Conservation (phyloP, 805 yeast species). For the Sugiyamaella floridensis region DNA sequence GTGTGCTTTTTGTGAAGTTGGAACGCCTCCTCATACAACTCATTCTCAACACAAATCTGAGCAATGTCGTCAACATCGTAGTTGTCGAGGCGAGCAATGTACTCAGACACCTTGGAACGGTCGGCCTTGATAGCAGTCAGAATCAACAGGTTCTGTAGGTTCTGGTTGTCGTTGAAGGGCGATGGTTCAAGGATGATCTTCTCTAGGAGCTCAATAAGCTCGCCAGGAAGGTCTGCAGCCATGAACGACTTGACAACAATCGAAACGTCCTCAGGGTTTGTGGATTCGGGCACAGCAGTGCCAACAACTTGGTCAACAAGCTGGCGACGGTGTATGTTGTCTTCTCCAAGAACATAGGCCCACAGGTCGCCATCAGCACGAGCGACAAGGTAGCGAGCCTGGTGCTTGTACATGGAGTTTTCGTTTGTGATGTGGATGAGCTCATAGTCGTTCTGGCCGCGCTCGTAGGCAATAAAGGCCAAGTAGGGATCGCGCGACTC, state of each 20-base stretch:
- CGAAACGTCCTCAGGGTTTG: slow-evolving; percentile 89
- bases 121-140: slow-evolving; percentile 96
- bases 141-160: slow-evolving; percentile 85
- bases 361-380: slow-evolving; percentile 85
- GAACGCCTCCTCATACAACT: slow-evolving; percentile 87
- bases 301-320: slow-evolving; percentile 91
- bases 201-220: slow-evolving; percentile 88
- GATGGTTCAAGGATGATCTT: slow-evolving; percentile 96
- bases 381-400: slow-evolving; percentile 87
- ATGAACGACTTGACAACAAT: slow-evolving; percentile 91
- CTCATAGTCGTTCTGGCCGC: slow-evolving; percentile 88
- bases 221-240: slow-evolving; percentile 89
- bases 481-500: slow-evolving; percentile 98
- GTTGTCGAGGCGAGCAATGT: slow-evolving; percentile 83
- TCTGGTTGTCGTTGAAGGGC: slow-evolving; percentile 91
- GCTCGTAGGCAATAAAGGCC: slow-evolving; percentile 95
- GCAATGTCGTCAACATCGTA: slow-evolving; percentile 94
- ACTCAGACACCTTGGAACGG: slow-evolving; percentile 70
- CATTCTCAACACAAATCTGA: slow-evolving; percentile 81
- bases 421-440: slow-evolving; percentile 89
- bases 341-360: slow-evolving; percentile 67
- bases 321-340: slow-evolving; percentile 82
- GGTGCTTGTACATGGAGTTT: slow-evolving; percentile 96
- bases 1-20: slow-evolving; percentile 85
- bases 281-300: slow-evolving; percentile 90